Evolutionary conservation across 306 rosid species (phyloP).

Genomic region (Prosopis cineraria): DNA sequence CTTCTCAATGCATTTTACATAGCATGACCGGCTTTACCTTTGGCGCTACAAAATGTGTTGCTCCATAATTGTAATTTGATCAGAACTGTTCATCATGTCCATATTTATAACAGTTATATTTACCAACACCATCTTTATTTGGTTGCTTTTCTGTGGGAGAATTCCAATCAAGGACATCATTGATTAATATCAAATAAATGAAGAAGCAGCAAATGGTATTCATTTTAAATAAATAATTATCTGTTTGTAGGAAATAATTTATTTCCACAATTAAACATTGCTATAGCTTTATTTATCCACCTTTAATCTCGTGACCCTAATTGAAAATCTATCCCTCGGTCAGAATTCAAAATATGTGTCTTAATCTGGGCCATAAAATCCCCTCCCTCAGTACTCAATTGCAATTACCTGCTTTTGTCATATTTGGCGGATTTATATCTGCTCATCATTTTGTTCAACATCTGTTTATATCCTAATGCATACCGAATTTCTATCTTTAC

Average conservation of each 20-base stretch:
- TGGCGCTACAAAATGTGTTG: constrained; percentile 10
- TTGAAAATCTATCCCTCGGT: background rate
- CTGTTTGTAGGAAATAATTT: background rate
- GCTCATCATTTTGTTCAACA: background rate
- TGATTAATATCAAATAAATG: constrained; percentile 22
- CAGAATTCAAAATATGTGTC: constrained; percentile 3
- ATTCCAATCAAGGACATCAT: constrained; percentile 16
- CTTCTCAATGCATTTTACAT: constrained; percentile 5
- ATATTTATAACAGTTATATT: constrained; percentile 14
- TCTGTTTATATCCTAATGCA: background rate
- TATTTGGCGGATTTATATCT: constrained; percentile 21
- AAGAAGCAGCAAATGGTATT: background rate
- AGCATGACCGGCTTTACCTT: background rate
- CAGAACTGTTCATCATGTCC: background rate
- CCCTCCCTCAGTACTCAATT: background rate
- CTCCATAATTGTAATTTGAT: constrained; percentile 18
- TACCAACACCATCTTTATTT: background rate
- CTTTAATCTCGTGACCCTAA: constrained; percentile 6
- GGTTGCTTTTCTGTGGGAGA: background rate
- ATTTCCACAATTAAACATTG: background rate
- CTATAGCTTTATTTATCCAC: constrained; percentile 9
- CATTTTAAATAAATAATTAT: background rate
- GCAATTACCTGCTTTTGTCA: background rate
- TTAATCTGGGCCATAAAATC: background rate
- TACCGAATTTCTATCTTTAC: background rate